phyloP scores from a whole-genome alignment of 192 early-diverging fungal species.

The Backusella tuberculispora region DNA sequence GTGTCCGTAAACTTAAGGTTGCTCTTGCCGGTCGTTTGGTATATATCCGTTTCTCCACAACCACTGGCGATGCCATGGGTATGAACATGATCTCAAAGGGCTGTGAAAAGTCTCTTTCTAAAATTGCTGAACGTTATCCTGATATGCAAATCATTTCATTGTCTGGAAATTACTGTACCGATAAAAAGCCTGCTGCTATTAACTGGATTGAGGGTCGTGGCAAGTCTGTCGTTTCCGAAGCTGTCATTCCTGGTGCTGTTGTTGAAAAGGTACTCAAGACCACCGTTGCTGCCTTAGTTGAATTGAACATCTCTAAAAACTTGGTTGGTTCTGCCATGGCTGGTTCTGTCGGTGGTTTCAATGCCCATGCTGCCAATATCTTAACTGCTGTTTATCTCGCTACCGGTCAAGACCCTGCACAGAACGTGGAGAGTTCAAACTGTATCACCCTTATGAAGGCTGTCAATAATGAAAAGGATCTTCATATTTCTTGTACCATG shows the following conservation, averaged over 20 bases:
- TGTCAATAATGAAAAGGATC: constrained; percentile 73
- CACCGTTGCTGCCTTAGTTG: constrained; percentile 74
- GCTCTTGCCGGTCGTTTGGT: constrained; percentile 82
- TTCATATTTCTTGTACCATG: constrained; percentile 92
- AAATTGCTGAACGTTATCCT: constrained; percentile 64
- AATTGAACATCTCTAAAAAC: constrained; percentile 87
- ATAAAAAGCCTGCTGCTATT: constrained; percentile 95
- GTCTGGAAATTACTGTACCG: constrained; percentile 94
- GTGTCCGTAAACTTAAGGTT: constrained; percentile 80
- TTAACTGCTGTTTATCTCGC: constrained; percentile 89
- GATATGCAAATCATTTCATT: constrained; percentile 81
- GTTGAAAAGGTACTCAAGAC: constrained; percentile 89
- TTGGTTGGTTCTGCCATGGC: constrained; percentile 95
- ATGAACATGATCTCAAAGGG: constrained; percentile 99
- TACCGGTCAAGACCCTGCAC: constrained; percentile 95
- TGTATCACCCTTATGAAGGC: constrained; percentile 96
- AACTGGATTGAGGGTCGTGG: constrained; percentile 98
- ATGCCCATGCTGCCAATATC: constrained; percentile 94
- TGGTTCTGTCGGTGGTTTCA: constrained; percentile 88
- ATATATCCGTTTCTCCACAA: constrained; percentile 87
- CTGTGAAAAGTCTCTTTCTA: constrained; percentile 79
- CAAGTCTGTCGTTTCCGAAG: constrained; percentile 89
- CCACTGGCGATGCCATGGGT: constrained; percentile 96
- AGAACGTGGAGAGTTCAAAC: constrained; percentile 91
- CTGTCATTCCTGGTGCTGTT: constrained; percentile 77